Conservation (phyloP, 202 grass and related monocot species). For the Schoenoplectus triqueter region DNA sequence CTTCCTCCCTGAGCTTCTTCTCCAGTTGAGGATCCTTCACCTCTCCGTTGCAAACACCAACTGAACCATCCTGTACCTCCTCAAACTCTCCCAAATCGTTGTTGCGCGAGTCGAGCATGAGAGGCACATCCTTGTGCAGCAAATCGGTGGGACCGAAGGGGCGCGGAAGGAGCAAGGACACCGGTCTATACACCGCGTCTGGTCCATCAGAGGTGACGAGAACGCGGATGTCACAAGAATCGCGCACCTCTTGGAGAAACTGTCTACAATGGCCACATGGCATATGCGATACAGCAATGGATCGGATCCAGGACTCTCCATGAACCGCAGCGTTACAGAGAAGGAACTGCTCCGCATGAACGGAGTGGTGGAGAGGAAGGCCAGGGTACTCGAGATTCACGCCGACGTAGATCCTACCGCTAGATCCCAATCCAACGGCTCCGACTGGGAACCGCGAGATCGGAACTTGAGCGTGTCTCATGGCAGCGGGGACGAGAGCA, state of each 20-base stretch:
- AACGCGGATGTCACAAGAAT: slow-evolving; percentile 68
- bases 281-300: slow-evolving; percentile 92
- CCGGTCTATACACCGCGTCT: slow-evolving; percentile 59
- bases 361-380: slow-evolving; percentile 63
- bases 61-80: slow-evolving; percentile 1
- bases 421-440: slow-evolving; percentile 80
- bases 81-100: slow-evolving; percentile 50
- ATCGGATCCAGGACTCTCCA: slow-evolving; percentile 62
- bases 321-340: slow-evolving; percentile 76
- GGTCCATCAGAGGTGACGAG: slow-evolving; percentile 75
- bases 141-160: slow-evolving; percentile 85
- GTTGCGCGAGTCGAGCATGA: slow-evolving; percentile 82
- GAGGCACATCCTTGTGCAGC: slow-evolving; percentile 61
- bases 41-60: background rate
- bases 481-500: slow-evolving; percentile 67
- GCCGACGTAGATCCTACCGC: slow-evolving; percentile 80
- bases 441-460: slow-evolving; percentile 84
- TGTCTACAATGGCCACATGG: slow-evolving; percentile 98
- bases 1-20: slow-evolving; percentile 56
- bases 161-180: slow-evolving; percentile 71
- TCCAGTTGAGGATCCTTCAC: slow-evolving; percentile 31
- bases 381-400: slow-evolving; percentile 92
- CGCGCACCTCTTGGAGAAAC: slow-evolving; percentile 97
- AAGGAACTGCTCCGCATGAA: slow-evolving; percentile 96
- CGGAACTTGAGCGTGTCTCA: slow-evolving; percentile 55